These are phyloP conservation scores for Falciphora oryzae DNA, from an alignment of 2,329 filamentous ascomycete genomes.

Conservation along the genomic window DNA sequence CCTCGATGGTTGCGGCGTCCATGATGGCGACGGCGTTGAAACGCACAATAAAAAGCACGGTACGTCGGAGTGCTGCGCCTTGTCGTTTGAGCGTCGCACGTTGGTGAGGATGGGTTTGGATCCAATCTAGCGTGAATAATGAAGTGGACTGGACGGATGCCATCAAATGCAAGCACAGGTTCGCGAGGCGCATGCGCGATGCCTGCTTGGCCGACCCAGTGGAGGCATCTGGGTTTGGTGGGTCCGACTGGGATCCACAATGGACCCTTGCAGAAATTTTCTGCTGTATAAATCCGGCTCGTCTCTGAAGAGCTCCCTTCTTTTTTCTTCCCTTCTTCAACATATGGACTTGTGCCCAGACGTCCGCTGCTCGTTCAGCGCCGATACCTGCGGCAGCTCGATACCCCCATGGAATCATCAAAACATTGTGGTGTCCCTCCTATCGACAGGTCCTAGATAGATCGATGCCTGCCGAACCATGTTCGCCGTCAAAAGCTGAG, in stretches of 20 bases:
- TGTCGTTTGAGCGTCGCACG: too few species aligned
- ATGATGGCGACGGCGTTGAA: conserved; percentile 29
- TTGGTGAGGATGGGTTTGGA: background rate
- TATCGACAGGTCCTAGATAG: conserved; percentile 93
- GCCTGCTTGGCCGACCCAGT: background rate
- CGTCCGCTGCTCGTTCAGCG: conserved; percentile 68
- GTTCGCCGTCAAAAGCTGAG: conserved; percentile 65
- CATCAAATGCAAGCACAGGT: background rate
- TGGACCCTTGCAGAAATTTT: conserved; percentile 25
- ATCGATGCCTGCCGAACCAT: conserved; percentile 58
- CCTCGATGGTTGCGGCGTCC: conserved; percentile 74
- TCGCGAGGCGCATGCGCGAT: background rate
- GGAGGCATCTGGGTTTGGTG: background rate
- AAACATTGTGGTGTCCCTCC: conserved; percentile 73
- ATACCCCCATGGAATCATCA: conserved; percentile 77
- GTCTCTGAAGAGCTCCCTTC: conserved; percentile 5
- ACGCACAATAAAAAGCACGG: background rate
- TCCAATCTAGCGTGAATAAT: background rate
- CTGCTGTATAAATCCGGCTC: conserved; percentile 15
- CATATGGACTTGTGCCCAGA: conserved; percentile 79
- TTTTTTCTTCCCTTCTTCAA: conserved; percentile 26
- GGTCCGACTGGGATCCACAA: background rate
- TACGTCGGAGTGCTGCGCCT: background rate
- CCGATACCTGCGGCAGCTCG: conserved; percentile 81
- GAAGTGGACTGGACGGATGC: background rate